Evolutionary conservation across 306 rosid species (phyloP).

Genomic region (Abrus precatorius): DNA sequence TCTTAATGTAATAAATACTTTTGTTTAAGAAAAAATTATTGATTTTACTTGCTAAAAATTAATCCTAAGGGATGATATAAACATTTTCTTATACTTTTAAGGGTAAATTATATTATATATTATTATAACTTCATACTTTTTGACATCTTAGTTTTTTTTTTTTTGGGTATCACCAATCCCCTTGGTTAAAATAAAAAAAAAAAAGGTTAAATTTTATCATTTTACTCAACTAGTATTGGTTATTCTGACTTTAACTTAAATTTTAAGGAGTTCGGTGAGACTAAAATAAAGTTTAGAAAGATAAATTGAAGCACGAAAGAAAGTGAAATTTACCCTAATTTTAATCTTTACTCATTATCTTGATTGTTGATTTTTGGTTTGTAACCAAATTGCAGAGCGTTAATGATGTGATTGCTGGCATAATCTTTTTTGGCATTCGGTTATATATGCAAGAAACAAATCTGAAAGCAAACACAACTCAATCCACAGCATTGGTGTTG

Average conservation of each 20-base stretch:
- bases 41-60: no score
- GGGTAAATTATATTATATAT: no score
- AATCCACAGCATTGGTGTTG: slow-evolving; percentile 57
- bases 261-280: background rate
- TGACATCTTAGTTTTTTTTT: no score
- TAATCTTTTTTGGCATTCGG: slow-evolving; percentile 58
- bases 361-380: background rate
- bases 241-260: background rate
- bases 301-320: background rate
- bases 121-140: no score
- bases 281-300: background rate
- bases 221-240: no score
- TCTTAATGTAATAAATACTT: no score
- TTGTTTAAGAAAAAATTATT: no score
- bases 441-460: slow-evolving; percentile 58
- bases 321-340: background rate
- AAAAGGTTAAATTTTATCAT: no score
- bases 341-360: background rate
- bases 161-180: no score
- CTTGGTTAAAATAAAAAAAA: no score
- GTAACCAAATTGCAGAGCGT: slow-evolving; percentile 38
- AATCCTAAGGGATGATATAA: no score
- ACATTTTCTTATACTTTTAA: no score
- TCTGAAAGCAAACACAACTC: slow-evolving; percentile 43
- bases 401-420: slow-evolving; percentile 62